Base-by-base conservation (phyloP, 2,329 filamentous ascomycete genomes). In the Fusarium keratoplasticum region DNA sequence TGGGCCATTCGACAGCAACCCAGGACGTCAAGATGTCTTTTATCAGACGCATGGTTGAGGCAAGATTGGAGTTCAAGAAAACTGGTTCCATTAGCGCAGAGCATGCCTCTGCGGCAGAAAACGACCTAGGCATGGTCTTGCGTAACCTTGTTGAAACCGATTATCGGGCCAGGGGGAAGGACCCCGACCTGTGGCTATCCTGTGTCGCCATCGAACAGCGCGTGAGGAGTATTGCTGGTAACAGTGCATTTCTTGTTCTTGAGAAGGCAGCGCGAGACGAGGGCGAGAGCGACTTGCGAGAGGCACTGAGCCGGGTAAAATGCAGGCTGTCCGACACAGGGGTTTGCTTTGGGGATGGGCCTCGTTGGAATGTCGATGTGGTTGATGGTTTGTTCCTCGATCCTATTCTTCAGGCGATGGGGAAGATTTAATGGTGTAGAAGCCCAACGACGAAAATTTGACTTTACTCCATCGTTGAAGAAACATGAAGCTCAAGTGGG, bases 321-420 rank as follows among this genome's bases (percentile, higher is more conserved):
- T 72, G 69, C 35, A 42, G 50, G 9, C 44, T 75, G 7, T 66
- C 65, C 25, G 69, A 75, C 20, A 66, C 44, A 5, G 50, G 33
- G 20, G 47, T 67, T 38, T 75, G 73, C 33, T 75, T 75, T 52
- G 71, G 73, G 16, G 73, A 70, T 14, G 70, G 67, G 3, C 70
- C 70, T 5, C 42, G 67, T 20, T 72, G 70, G 67, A 70, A 70
- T 16, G 29, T 72, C 1, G 36, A 40, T 1, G 27, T 63, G 25
- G 44, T 63, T 8, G 61, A 63, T 33, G 35, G 14, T 18, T 8
- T 61, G 16, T 61, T 61, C 36, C 58, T 61, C 16, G 29, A 35
- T 16, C 38, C 40, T 10, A 47, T 47, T 5, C n/a, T 29, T 27
- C 57, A 60, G n/a, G 57, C 36, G 11, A 31, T 20, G 27, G 27